Base-by-base conservation (phyloP, 768 basidiomycete genomes). In the Crepidotus variabilis region DNA sequence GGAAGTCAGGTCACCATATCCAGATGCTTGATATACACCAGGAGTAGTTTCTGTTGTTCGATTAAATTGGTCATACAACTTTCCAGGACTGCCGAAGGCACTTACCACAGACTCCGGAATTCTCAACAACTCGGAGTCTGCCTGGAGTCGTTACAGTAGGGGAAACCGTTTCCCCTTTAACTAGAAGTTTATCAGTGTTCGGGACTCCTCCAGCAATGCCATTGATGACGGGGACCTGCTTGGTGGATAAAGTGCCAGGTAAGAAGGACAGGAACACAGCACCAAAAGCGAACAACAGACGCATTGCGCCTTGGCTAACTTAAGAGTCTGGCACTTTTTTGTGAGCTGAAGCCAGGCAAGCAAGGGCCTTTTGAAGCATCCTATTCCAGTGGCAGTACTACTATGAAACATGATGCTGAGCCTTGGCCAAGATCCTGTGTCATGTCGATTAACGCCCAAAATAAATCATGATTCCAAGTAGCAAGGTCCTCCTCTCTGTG, bases 31-130 rank as follows among this genome's bases (percentile, higher is more conserved):
- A 59, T 75, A 81, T 1, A 85, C 83, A 20, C 78, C 79, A 18
- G 77, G 74, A 0, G 82, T 84, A 0, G 78, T 84, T 67, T 85
- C 84, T 77, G 52, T n/a, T n/a, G n/a, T n/a, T n/a, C n/a, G n/a
- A n/a, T n/a, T n/a, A n/a, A n/a, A n/a, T n/a, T n/a, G n/a, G n/a
- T n/a, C n/a, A n/a, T n/a, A n/a, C n/a, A n/a, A 33, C 32, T n/a
- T 11, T 34, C 10, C 47, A 23, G 14, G 23, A 22, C 7, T 59
- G 45, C 13, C 35, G 53, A 23, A 23, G 61, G 34, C 13, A 61
- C 54, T 11, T 1, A 82, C 82, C 82, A 66, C 85, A 87, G 34
- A 86, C 65, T 9, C 84, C 82, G 6, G 83, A 83, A 60, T 86
- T 86, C 61, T 86, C 80, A 1, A 77, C 74, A 13, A 82, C 73